These are phyloP conservation scores for Vitis riparia DNA, from an alignment of 164 flowering plant species.

Conservation along the genomic window DNA sequence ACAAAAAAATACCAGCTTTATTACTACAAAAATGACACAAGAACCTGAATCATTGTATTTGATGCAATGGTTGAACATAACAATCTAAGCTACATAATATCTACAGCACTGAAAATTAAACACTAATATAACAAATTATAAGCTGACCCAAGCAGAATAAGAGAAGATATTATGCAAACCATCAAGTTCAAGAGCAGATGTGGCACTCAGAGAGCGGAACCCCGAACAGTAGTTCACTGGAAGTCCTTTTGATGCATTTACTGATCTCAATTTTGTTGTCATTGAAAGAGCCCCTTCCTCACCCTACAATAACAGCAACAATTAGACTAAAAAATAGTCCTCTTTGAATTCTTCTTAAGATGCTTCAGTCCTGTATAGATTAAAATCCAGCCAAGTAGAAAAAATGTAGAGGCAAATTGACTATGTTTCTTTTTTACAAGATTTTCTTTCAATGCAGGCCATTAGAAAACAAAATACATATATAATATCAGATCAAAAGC, in stretches of 20 bases:
- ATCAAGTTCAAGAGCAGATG: conserved; percentile 53
- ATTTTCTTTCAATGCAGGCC: not conserved
- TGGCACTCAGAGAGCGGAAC: conserved; percentile 59
- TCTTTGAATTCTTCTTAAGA: not conserved
- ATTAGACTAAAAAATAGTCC: not conserved
- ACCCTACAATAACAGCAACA: conserved; percentile 54
- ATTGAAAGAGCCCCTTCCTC: conserved; percentile 99
- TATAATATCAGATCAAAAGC: too few species aligned
- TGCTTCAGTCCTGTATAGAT: not conserved
- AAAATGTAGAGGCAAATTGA: not conserved
- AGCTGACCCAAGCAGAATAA: not conserved
- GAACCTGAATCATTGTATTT: not conserved
- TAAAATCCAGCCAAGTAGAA: not conserved
- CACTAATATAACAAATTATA: not conserved
- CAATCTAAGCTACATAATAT: not conserved
- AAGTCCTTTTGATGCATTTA: conserved; percentile 67
- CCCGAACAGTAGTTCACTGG: conserved; percentile 99
- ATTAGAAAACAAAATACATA: too few species aligned
- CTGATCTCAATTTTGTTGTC: conserved; percentile 78
- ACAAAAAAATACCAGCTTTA: conserved; percentile 4
- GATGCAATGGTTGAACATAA: not conserved
- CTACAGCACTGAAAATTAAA: not conserved
- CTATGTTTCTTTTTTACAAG: not conserved
- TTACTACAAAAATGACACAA: not conserved
- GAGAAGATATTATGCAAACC: conserved; percentile 42